Conservation (phyloP, 495 filamentous ascomycete genomes). For the Terfezia boudieri region DNA sequence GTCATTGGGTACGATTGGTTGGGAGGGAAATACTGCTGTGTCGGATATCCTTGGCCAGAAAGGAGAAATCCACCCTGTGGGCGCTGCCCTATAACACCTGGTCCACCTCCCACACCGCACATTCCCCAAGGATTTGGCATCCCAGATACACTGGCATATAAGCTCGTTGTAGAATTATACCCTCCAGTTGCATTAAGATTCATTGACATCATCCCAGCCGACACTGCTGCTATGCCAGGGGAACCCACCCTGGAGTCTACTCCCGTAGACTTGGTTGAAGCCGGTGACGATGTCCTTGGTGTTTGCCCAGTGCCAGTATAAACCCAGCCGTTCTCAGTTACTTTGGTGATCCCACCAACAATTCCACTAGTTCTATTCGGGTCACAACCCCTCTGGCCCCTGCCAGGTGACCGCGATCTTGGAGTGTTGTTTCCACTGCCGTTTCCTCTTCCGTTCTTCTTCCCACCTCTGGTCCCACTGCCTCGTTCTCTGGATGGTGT, state of each 20-base stretch:
- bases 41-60: neutral
- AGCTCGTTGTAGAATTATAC: neutral
- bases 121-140: neutral
- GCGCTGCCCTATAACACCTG: neutral
- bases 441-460: neutral
- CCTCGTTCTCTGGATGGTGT: neutral
- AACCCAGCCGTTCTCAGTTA: neutral
- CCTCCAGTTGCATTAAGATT: no score
- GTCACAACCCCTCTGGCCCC: neutral
- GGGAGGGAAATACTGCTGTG: neutral
- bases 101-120: neutral
- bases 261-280: neutral
- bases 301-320: neutral
- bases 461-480: neutral
- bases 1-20: neutral
- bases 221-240: no score
- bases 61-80: no score
- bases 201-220: no score
- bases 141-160: neutral
- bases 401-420: neutral
- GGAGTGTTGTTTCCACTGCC: neutral
- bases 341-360: neutral
- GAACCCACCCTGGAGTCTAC: neutral
- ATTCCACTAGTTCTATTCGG: neutral
- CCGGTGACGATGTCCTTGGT: neutral